These are phyloP conservation scores for Dactylellina haptotyla DNA, from an alignment of 2,329 filamentous ascomycete genomes.

Conservation along the genomic window DNA sequence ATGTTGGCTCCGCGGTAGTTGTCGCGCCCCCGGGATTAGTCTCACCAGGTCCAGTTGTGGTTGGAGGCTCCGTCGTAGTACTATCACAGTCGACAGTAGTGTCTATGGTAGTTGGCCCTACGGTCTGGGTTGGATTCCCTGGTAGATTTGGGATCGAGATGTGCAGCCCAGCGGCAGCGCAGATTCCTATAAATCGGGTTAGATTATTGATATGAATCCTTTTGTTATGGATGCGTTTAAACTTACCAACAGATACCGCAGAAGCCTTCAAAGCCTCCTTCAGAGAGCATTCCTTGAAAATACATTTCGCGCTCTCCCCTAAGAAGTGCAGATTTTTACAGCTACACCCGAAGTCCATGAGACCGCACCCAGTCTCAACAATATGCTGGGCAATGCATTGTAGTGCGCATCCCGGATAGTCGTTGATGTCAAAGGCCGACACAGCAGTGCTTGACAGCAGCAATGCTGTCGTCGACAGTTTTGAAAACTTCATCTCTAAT, in stretches of 20 bases:
- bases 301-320: conserved; percentile 41
- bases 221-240: not conserved
- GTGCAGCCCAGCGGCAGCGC: conserved; percentile 32
- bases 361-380: conserved; percentile 43
- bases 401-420: conserved; percentile 47
- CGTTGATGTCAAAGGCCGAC: conserved; percentile 47
- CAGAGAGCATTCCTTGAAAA: conserved; percentile 42
- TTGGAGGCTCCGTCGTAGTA: conserved; percentile 31
- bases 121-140: conserved; percentile 11
- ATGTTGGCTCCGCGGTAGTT: conserved; percentile 49
- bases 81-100: conserved; percentile 50
- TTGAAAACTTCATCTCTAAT: conserved; percentile 49
- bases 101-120: conserved; percentile 47
- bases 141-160: conserved; percentile 43
- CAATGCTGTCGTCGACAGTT: conserved; percentile 37
- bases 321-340: conserved; percentile 55
- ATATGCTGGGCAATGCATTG: conserved; percentile 53
- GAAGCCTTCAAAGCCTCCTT: conserved; percentile 40
- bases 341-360: conserved; percentile 55
- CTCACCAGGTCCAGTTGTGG: conserved; percentile 51
- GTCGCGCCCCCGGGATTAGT: conserved; percentile 42
- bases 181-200: conserved; percentile 36
- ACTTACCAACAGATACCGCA: conserved; percentile 45
- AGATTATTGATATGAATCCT: not conserved
- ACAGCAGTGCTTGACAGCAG: conserved; percentile 45